phyloP scores from a whole-genome alignment of 2,329 filamentous ascomycete genomes.

The Fusarium sp. region DNA sequence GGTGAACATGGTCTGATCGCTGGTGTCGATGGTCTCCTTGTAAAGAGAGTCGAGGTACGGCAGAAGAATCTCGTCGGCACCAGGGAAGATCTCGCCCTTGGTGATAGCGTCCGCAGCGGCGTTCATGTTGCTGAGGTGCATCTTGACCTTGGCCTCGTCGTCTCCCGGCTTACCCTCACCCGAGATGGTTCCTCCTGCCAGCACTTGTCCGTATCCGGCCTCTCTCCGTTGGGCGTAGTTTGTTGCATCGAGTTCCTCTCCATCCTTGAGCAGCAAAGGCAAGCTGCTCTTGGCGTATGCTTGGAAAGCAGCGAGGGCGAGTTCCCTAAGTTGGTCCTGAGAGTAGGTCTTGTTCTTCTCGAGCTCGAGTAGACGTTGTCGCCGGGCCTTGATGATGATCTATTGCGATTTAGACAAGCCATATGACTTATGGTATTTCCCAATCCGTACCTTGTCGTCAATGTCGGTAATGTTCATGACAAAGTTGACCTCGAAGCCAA shows the following conservation, averaged over 20 bases:
- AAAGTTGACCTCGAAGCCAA: constrained; percentile 86
- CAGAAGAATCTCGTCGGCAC: constrained; percentile 78
- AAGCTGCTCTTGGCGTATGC: constrained; percentile 71
- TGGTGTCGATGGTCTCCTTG: constrained; percentile 74
- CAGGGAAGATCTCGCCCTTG: constrained; percentile 66
- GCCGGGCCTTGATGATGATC: constrained; percentile 76
- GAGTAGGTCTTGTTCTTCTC: constrained; percentile 79
- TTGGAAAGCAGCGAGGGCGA: constrained; percentile 69
- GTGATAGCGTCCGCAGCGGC: constrained; percentile 66
- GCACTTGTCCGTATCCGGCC: constrained; percentile 67
- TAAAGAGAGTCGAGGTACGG: constrained; percentile 85
- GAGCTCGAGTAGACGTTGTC: constrained; percentile 86
- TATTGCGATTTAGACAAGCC: constrained; percentile 48
- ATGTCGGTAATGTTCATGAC: constrained; percentile 96
- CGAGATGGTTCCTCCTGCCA: constrained; percentile 69
- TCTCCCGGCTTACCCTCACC: constrained; percentile 78
- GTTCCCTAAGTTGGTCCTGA: constrained; percentile 61
- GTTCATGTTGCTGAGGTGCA: constrained; percentile 82
- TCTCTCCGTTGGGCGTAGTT: constrained; percentile 68
- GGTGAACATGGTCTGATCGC: constrained; percentile 83
- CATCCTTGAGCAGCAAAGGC: constrained; percentile 64
- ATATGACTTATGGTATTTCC: constrained; percentile 1
- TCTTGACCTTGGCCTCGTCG: constrained; percentile 88
- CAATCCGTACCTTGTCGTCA: constrained; percentile 75
- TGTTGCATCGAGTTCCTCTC: constrained; percentile 61